A percentile compares a stretch with the other conserved stretches of the same genome.
Conservation (phyloP, 495 filamentous ascomycete species). For the Barbatosphaeria neglecta region DNA sequence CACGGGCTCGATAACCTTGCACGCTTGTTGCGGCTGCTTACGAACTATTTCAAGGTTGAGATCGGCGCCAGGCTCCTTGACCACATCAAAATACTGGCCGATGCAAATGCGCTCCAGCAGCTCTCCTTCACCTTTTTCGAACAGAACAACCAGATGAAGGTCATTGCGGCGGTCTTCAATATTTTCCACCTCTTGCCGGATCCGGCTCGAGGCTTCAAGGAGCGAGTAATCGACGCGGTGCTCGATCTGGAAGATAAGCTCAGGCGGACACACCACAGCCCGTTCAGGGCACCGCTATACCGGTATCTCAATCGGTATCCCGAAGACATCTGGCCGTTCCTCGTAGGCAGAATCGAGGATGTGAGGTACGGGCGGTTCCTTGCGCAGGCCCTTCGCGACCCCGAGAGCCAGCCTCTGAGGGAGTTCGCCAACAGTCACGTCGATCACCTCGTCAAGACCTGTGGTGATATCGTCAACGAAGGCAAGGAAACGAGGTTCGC, state of each 20-base stretch:
- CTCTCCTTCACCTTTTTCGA: slow-evolving; percentile 90
- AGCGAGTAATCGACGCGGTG: slow-evolving; percentile 74
- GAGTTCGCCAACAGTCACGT: slow-evolving; percentile 63
- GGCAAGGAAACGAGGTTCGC: slow-evolving; percentile 52
- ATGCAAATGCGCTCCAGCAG: slow-evolving; percentile 66
- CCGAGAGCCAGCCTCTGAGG: slow-evolving; percentile 62
- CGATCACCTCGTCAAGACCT: slow-evolving; percentile 52
- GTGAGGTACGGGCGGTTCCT: slow-evolving; percentile 87
- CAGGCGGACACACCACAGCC: slow-evolving; percentile 81
- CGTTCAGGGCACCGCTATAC: slow-evolving; percentile 84
- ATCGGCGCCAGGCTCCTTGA: slow-evolving; percentile 85
- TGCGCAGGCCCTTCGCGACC: slow-evolving; percentile 73
- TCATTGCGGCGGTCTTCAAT: slow-evolving; percentile 86
- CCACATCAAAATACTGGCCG: slow-evolving; percentile 85
- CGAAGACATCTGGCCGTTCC: slow-evolving; percentile 71
- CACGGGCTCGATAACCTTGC: slow-evolving; percentile 86
- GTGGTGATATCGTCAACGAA: slow-evolving; percentile 46
- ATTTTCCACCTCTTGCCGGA: slow-evolving; percentile 91
- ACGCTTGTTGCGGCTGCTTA: slow-evolving; percentile 75
- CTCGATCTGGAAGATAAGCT: slow-evolving; percentile 79
- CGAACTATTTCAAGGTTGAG: slow-evolving; percentile 98
- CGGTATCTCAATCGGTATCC: slow-evolving; percentile 91
- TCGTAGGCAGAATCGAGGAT: slow-evolving; percentile 63
- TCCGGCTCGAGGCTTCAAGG: slow-evolving; percentile 82
- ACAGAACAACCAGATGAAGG: slow-evolving; percentile 80